These are phyloP conservation scores for Chaetomium globosum DNA, from an alignment of 2,329 filamentous ascomycete genomes.

Conservation along the genomic window DNA sequence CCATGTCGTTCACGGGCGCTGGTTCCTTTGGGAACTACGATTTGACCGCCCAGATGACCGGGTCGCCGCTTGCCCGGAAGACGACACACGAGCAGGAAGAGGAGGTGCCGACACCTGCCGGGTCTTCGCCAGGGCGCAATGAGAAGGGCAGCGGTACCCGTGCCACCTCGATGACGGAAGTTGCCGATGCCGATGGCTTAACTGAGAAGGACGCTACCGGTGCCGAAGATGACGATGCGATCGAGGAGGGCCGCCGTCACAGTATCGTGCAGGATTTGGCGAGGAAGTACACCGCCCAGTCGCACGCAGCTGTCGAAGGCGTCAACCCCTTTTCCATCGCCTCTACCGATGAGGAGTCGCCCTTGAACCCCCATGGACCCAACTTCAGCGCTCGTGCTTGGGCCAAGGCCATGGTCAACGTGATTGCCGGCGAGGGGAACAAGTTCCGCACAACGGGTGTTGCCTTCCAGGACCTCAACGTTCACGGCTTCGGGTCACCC, in stretches of 20 bases:
- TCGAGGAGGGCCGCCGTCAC: conserved; percentile 54
- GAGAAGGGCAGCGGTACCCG: conserved; percentile 42
- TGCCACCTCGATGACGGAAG: conserved; percentile 45
- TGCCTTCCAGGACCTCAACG: conserved; percentile 67
- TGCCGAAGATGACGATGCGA: conserved; percentile 45
- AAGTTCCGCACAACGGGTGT: conserved; percentile 65
- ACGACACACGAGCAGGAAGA: conserved; percentile 39
- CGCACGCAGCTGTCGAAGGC: conserved; percentile 40
- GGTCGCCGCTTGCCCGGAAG: conserved; percentile 43
- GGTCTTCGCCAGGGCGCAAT: conserved; percentile 36
- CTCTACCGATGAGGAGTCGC: conserved; percentile 46
- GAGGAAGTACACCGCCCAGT: conserved; percentile 57
- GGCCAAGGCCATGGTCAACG: conserved; percentile 61
- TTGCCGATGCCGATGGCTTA: conserved; percentile 38
- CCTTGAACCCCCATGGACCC: conserved; percentile 52
- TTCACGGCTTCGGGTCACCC: conserved; percentile 66
- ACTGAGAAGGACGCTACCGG: conserved; percentile 41
- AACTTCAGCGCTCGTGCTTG: conserved; percentile 59
- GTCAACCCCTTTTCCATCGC: conserved; percentile 54
- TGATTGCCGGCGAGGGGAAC: conserved; percentile 56
- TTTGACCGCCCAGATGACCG: conserved; percentile 49
- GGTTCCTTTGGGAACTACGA: conserved; percentile 54
- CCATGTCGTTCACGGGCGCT: conserved; percentile 49
- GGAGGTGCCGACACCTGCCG: conserved; percentile 26
- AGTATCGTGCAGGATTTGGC: conserved; percentile 60